Evolutionary conservation across 2,329 filamentous ascomycete genomes (phyloP), one percentile per base, ranked within the genome.

Genomic region (Sodiomyces alkalinus): DNA sequence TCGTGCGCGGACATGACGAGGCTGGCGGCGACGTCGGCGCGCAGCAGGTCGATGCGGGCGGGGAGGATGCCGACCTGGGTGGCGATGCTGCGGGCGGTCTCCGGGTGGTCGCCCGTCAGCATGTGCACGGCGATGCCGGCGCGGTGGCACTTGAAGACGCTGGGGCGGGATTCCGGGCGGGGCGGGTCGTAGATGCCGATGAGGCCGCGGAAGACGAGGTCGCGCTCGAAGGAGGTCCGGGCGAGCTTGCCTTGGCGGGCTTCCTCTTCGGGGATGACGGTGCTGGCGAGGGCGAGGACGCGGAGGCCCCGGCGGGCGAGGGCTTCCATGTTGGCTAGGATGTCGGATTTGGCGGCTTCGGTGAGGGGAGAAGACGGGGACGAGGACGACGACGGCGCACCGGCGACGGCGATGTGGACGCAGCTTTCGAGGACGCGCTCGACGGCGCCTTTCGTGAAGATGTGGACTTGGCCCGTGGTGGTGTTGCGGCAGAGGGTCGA

Each of bases 121-220:
- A 75, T 74, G 43, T 74, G 69, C 3, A 74, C 69, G 28, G 58
- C 56, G 29, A 75, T 72, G 21, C 69, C 70, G 13, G 70, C 69
- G 20, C 56, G 53, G 32, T 70, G 64, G 38, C 68, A 74, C 34
- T 60, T 53, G 21, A 54, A 51, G 15, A 75, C 68, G 57, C 21
- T 58, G 54, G 12, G 61, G 54, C 13, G 37, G 4, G 74, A 72
- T 41, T 79, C 74, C 0, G 65, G 59, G 0, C 74, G 70, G 32
- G 74, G 74, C 7, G 75, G 74, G 35, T 79, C 74, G 38, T 77
- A 77, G 12, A 80, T 62, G 22, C 73, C 74, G 32, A 77, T 62
- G 6, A 81, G 56, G 11, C 75, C 76, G 23, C 66, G 60, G 48
- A 79, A 77, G 20, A 58, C 55, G 16, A 81, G 59, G 21, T 68